phyloP scores from a whole-genome alignment of 176 grass and related monocot genomes.

The Oryza australiensis region DNA sequence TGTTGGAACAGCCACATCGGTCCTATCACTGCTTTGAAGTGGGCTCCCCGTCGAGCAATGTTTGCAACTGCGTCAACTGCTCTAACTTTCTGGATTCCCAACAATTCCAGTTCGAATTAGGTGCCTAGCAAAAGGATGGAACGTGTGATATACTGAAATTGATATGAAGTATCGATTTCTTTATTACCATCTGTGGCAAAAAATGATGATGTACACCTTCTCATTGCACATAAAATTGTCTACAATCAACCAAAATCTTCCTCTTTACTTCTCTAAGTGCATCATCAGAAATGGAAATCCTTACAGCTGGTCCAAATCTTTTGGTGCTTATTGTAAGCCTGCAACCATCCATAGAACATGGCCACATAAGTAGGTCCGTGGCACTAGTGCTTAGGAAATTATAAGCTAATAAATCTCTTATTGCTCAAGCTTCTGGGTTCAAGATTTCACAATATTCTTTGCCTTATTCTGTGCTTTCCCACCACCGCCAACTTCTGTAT shows the following conservation, averaged over 20 bases:
- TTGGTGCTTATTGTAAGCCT: not conserved
- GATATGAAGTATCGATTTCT: constrained; percentile 25
- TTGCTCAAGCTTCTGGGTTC: not conserved
- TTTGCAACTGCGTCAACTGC: constrained; percentile 85
- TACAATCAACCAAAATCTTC: not conserved
- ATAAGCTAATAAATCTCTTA: not conserved
- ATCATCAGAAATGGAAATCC: not conserved
- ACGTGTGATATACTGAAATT: constrained; percentile 22
- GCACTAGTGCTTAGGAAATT: not conserved
- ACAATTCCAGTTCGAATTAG: constrained; percentile 36
- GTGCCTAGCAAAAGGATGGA: not conserved
- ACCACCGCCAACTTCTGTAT: not conserved
- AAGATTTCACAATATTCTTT: not conserved
- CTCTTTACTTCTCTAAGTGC: not conserved
- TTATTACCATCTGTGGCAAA: constrained; percentile 22
- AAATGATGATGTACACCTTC: not conserved
- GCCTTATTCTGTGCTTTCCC: not conserved
- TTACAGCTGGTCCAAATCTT: not conserved
- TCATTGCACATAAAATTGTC: not conserved
- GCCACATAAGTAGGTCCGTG: not conserved
- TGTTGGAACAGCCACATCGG: constrained; percentile 95
- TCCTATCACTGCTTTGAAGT: constrained; percentile 80
- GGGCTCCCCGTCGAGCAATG: constrained; percentile 83
- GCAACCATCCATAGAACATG: not conserved
- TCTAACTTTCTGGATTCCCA: constrained; percentile 93